Percentiles rank a stretch among this genome's conserved stretches.
Evolutionary conservation across 2,329 filamentous ascomycete genomes (phyloP).

Genomic region (Sporothrix inflata): DNA sequence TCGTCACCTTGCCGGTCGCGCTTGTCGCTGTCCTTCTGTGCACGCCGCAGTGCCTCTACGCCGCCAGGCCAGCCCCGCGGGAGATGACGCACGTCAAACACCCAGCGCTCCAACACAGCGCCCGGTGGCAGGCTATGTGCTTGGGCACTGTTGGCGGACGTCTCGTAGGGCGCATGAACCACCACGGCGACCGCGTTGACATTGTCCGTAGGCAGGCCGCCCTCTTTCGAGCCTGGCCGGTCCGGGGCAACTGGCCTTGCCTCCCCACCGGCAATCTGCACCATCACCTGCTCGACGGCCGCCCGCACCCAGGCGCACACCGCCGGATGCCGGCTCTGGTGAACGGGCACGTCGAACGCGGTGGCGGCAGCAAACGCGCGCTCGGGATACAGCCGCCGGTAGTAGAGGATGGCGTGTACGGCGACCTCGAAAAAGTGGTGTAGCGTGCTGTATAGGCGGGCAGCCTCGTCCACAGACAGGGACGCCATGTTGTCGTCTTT

Average conservation of each 20-base stretch:
- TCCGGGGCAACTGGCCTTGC: background rate
- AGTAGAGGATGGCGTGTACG: constrained; percentile 83
- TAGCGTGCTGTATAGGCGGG: constrained; percentile 68
- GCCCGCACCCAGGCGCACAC: constrained; percentile 86
- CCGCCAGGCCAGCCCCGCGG: constrained; percentile 49
- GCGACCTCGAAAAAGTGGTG: constrained; percentile 79
- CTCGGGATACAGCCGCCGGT: constrained; percentile 77
- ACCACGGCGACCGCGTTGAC: constrained; percentile 31
- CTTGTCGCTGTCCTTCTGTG: constrained; percentile 32
- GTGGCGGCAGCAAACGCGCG: constrained; percentile 77
- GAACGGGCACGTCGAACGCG: constrained; percentile 82
- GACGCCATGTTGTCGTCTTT: background rate
- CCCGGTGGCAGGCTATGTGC: constrained; percentile 37
- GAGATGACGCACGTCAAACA: constrained; percentile 60
- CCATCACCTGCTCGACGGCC: constrained; percentile 71
- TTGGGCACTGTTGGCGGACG: background rate
- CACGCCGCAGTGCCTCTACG: constrained; percentile 39
- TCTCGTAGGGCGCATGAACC: constrained; percentile 32
- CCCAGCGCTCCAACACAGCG: constrained; percentile 62
- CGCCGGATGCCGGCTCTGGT: constrained; percentile 82
- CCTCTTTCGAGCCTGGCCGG: background rate
- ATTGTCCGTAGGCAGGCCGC: background rate
- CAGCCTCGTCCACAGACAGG: constrained; percentile 42
- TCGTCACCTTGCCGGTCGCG: background rate
- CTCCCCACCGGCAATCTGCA: constrained; percentile 62